Percentiles rank a stretch among this genome's conserved stretches.
Evolutionary conservation across 2,329 filamentous ascomycete species (phyloP).

Genomic region (Myriosclerotinia curreyana): DNA sequence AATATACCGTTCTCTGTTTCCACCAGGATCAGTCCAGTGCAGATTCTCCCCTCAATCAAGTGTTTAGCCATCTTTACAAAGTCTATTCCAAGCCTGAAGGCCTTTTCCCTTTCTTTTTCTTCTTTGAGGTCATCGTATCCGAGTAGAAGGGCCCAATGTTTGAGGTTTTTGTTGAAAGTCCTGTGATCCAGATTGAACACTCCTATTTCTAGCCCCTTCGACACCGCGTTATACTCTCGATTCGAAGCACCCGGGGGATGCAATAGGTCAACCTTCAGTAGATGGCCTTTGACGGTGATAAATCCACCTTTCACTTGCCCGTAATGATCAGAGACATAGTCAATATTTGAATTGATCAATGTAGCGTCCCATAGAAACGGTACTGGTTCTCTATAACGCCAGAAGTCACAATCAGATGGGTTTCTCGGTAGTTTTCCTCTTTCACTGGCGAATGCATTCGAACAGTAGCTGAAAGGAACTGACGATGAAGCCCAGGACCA

Average conservation of each 20-base stretch:
- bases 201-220: background rate
- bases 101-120: background rate
- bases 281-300: background rate
- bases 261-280: background rate
- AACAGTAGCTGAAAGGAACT: background rate
- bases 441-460: background rate
- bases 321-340: background rate
- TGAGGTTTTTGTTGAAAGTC: background rate
- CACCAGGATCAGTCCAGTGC: too few relatives aligned
- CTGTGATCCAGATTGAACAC: background rate
- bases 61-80: too few relatives aligned
- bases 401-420: background rate
- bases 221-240: background rate
- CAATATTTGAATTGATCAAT: background rate
- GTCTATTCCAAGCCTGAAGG: too few relatives aligned
- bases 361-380: background rate
- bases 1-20: too few relatives aligned
- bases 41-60: too few relatives aligned
- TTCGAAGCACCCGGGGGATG: background rate
- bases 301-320: background rate
- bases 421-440: background rate
- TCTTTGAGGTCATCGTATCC: background rate
- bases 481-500: background rate
- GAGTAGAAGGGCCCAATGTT: background rate
- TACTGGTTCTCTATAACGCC: background rate